phyloP scores from a whole-genome alignment of 495 filamentous ascomycete species.

The Penicillium roqueforti region DNA sequence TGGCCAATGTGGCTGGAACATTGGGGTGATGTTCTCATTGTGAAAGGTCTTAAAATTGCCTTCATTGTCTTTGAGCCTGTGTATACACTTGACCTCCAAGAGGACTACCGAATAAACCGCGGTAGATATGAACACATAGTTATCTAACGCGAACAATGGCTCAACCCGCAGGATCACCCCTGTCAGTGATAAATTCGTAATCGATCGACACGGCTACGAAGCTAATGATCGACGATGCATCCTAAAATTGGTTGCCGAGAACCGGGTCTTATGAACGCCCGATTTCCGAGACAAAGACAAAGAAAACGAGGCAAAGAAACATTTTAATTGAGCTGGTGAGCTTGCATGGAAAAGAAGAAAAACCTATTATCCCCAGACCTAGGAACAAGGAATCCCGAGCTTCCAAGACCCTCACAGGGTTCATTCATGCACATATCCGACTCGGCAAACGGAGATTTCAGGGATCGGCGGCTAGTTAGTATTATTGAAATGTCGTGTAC shows the following conservation, averaged over 20 bases:
- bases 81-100: background rate
- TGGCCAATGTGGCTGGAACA: background rate
- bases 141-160: background rate
- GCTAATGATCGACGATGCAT: conserved; percentile 14
- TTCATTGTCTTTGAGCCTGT: background rate
- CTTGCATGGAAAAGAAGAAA: background rate
- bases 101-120: background rate
- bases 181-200: conserved; percentile 22
- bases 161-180: conserved; percentile 19
- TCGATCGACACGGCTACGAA: conserved; percentile 18
- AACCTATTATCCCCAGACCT: background rate
- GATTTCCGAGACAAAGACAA: conserved; percentile 6
- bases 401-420: conserved; percentile 10
- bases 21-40: background rate
- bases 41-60: background rate
- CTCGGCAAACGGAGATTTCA: conserved; percentile 12
- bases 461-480: conserved; percentile 1
- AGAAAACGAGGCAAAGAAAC: conserved; percentile 6
- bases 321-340: background rate
- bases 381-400: conserved; percentile 4
- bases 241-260: conserved; percentile 5
- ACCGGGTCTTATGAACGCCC: background rate
- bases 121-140: background rate
- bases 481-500: conserved; percentile 10
- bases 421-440: conserved; percentile 15